These are phyloP conservation scores for Syzygium syzygioides DNA, from an alignment of 441 rosid genomes.

Conservation along the genomic window DNA sequence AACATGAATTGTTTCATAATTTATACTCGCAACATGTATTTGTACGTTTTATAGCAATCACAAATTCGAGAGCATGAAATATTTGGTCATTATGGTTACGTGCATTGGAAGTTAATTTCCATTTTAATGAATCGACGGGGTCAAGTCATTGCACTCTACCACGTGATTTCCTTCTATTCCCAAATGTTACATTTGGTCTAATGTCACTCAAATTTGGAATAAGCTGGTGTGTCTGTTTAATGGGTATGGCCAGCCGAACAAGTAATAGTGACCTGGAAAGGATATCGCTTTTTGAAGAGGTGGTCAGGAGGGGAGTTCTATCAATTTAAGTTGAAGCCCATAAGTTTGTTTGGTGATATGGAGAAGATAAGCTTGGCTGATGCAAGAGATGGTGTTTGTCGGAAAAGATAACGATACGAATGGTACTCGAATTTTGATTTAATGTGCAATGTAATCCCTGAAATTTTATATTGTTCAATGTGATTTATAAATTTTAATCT, in stretches of 20 bases:
- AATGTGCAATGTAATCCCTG: no score
- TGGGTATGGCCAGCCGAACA: background rate
- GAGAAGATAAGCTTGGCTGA: background rate
- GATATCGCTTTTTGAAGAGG: background rate
- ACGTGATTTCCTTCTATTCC: background rate
- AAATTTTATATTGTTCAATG: no score
- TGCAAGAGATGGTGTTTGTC: background rate
- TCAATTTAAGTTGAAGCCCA: background rate
- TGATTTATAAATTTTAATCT: no score
- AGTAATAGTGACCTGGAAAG: background rate
- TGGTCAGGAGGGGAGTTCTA: background rate
- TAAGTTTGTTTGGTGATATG: background rate
- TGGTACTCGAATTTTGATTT: no score
- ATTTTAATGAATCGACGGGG: background rate
- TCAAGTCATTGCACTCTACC: background rate
- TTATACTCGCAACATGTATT: background rate
- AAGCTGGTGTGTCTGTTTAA: background rate
- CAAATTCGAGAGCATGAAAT: rapidly evolving
- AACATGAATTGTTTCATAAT: background rate
- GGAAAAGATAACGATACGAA: background rate
- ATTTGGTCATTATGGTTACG: rapidly evolving
- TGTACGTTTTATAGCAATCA: background rate
- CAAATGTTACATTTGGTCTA: background rate
- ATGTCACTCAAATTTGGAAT: background rate
- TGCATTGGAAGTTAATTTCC: background rate